Percentiles rank a stretch among this genome's conserved stretches.
phyloP scores from a whole-genome alignment of 371 early-diverging fungal species.

The Neoconidiobolus thromboides region DNA sequence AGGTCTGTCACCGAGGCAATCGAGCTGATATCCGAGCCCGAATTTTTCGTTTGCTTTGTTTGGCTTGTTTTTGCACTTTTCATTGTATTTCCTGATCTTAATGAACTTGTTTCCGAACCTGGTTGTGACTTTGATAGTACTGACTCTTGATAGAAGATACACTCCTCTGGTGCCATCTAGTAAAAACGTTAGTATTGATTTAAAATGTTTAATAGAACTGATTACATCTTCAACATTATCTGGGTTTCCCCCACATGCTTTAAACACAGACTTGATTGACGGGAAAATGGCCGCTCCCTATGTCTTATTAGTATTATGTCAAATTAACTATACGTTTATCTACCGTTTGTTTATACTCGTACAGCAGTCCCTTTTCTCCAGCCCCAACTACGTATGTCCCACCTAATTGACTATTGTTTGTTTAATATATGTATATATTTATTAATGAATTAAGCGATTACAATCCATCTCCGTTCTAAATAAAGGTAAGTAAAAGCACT shows the following conservation, averaged over 20 bases:
- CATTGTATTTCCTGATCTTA: neutral
- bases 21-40: no score
- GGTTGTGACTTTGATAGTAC: neutral
- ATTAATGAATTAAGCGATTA: neutral
- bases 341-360: conserved; percentile 7
- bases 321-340: neutral
- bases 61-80: neutral
- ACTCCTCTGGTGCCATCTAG: conserved; percentile 5
- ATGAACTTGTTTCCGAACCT: neutral
- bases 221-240: conserved; percentile 2
- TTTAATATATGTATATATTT: neutral
- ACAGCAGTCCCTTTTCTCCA: conserved; percentile 1
- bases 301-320: neutral
- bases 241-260: conserved; percentile 5
- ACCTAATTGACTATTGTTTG: conserved; percentile 3
- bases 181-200: no score
- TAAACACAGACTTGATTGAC: conserved; percentile 4
- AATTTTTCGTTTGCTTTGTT: neutral
- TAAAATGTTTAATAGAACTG: no score
- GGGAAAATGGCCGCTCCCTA: conserved; percentile 5
- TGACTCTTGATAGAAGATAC: conserved; percentile 5
- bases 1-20: no score
- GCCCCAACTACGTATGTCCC: conserved; percentile 6
- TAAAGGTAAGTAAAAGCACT: neutral
- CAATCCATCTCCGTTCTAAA: conserved; percentile 3